These are phyloP conservation scores for Lolium multiflorum DNA, from an alignment of 176 grass and related monocot genomes.

Conservation along the genomic window DNA sequence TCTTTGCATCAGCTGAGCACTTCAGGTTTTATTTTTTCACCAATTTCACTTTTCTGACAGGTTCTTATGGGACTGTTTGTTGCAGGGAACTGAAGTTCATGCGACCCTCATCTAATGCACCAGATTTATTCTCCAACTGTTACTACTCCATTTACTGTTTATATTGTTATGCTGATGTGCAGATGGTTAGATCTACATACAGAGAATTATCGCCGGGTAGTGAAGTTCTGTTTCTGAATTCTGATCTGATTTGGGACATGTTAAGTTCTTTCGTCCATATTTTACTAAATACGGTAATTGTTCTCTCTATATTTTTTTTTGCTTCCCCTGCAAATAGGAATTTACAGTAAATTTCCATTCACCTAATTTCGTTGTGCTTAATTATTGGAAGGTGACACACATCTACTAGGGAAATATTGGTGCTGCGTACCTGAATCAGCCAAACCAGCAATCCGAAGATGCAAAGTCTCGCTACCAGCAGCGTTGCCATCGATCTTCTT, in stretches of 20 bases:
- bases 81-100: background rate
- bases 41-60: background rate
- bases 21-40: background rate
- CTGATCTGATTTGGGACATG: background rate
- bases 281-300: too few species aligned
- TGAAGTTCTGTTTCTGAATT: background rate
- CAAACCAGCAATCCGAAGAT: background rate
- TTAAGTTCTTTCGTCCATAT: background rate
- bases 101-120: background rate
- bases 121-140: background rate
- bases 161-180: background rate
- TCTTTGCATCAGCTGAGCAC: background rate
- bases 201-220: background rate
- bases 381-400: background rate
- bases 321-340: background rate
- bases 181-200: background rate
- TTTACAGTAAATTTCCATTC: background rate
- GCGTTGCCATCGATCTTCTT: background rate
- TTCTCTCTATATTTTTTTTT: background rate
- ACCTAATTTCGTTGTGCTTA: background rate
- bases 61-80: background rate
- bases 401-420: background rate
- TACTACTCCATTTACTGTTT: background rate
- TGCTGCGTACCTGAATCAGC: background rate
- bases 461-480: conserved; percentile 6